Evolutionary conservation across 2,329 filamentous ascomycete genomes (phyloP), one percentile per base, ranked within the genome.

Genomic region (Mycosphaerella sp.): DNA sequence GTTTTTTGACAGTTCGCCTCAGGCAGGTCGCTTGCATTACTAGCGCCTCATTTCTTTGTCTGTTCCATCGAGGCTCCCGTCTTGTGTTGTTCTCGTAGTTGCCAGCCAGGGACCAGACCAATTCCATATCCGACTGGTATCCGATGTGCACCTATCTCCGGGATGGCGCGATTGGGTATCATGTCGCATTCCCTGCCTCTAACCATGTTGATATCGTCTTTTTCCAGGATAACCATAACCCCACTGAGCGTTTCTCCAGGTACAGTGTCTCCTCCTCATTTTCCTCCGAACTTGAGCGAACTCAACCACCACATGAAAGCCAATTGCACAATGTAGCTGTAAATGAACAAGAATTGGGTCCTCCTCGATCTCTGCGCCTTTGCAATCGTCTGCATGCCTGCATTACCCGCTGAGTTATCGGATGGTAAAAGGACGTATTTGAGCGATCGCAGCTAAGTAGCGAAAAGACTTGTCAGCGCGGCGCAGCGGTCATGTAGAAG

Each of bases 381-480:
- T 25, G 88, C 88, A 54, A 94, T 86, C 2, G 81, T 83, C 60
- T 84, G 81, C 61, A 82, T 81, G 79, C 66, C 80, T 74, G 78
- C 83, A 80, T 54, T 83, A 77, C 60, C 62, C 6, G 80, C 79
- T 28, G 81, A 78, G 49, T 78, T 79, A 53, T 81, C 88, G 67
- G 96, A 89, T 0, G 93, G 93, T 4, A 98, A 80, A 12, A 98
- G 79, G 21, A 98, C 93, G 64, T 98, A 98, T 74, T 95, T 90
- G 56, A 98, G 73, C 13, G 91, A 97, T 53, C 93, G 86, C 68
- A 98, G 85, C 89, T 95, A 55, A 21, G 21, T 1, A 21, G 21
- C 21, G 21, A 21, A 21, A 6, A 21, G 21, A 21, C 21, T 21
- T 4, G 21, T 21, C 21, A 21, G 21, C 21, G 21, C 21, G 4